These are phyloP conservation scores for Aleurites moluccanus DNA, from an alignment of 441 rosid genomes.

Conservation along the genomic window DNA sequence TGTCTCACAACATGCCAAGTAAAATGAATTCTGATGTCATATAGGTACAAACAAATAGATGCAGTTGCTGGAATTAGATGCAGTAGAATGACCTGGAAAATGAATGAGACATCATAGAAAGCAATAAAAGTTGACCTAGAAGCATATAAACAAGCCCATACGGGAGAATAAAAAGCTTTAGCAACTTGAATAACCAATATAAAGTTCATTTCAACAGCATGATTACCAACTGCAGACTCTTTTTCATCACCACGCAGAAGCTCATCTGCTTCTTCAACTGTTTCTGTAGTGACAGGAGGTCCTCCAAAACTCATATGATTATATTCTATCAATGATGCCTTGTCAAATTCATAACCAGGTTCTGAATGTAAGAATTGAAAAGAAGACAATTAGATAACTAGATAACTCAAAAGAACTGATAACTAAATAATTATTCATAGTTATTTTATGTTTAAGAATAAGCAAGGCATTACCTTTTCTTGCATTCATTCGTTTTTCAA, in stretches of 20 bases:
- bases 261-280: slow-evolving; percentile 76
- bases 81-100: background rate
- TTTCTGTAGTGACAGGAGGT: slow-evolving; percentile 70
- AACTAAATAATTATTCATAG: background rate
- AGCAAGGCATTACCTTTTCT: slow-evolving; percentile 60
- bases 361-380: slow-evolving; percentile 44
- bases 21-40: background rate
- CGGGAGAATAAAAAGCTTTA: background rate
- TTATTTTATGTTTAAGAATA: background rate
- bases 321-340: slow-evolving; percentile 62
- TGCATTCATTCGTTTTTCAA: slow-evolving; percentile 80
- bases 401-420: background rate
- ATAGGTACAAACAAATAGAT: background rate
- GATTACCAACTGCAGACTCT: slow-evolving; percentile 69
- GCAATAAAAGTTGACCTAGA: background rate
- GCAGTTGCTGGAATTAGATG: background rate
- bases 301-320: slow-evolving; percentile 97
- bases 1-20: background rate
- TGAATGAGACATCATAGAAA: background rate
- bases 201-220: slow-evolving; percentile 6
- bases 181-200: background rate
- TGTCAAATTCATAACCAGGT: slow-evolving; percentile 81
- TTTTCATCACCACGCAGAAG: slow-evolving; percentile 56
- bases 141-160: background rate
- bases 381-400: background rate